Evolutionary conservation across 2,329 filamentous ascomycete genomes (phyloP), one percentile per base, ranked within the genome.

Genomic region (Didymella glomerata): DNA sequence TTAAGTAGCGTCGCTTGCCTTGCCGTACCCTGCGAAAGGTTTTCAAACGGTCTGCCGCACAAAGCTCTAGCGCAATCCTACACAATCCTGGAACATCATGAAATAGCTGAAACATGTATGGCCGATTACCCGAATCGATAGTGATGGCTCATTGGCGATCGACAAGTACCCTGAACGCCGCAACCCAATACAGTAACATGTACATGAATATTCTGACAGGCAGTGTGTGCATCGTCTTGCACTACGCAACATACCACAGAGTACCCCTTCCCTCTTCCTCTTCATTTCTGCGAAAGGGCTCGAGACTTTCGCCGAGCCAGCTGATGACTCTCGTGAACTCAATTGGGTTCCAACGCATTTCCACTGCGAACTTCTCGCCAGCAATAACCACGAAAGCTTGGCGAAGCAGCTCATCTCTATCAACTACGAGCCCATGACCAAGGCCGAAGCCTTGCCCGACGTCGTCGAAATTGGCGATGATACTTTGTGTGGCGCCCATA

Each of bases 341-440:
- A n/a, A 75, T 57, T 14, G 54, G 52, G 53, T 66, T 68, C 73
- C 73, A 76, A 36, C 67, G 66, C 69, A 75, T 67, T 53, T 73
- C 72, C 28, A 66, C 65, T 14, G 70, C 69, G 53, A 71, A 71
- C 54, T 68, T 73, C 24, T 69, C 66, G 13, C 73, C 73, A 16
- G 72, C 74, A n/a, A 76, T 48, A 14, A 73, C 64, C 27, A 72
- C 68, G 44, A 76, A 67, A 0, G 74, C 73, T 61, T 76, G 73
- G 42, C 71, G 65, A 38, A 76, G 59, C 32, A 76, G 51, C 51
- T 75, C 74, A 49, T 76, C 73, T 54, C 64, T 66, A 44, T 72
- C 66, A 1, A 67, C 63, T 0, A 60, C 58, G 10, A 65, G 53
- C 46, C 61, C 60, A 24, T 65, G 64, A 27, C 61, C 63, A 41